A percentile compares a stretch with the other conserved stretches of the same genome.
phyloP scores from a whole-genome alignment of 2,329 filamentous ascomycete genomes.

The Nothopassalora personata region DNA sequence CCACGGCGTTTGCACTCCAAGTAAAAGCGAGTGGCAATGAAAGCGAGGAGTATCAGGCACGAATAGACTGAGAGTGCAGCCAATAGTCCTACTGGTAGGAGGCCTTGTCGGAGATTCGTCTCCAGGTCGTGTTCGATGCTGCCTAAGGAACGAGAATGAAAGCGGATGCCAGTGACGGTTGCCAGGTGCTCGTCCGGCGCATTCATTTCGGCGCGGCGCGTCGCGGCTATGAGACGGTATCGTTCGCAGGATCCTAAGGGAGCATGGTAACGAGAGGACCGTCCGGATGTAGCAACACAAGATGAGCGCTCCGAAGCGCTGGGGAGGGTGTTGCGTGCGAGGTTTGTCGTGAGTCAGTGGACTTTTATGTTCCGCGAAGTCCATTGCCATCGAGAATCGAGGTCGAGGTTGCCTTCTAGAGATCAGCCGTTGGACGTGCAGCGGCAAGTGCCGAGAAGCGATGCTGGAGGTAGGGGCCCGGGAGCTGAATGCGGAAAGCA shows the following conservation, averaged over 20 bases:
- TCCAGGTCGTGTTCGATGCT: conserved; percentile 15
- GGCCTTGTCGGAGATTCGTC: conserved; percentile 20
- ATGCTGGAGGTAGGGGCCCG: not conserved
- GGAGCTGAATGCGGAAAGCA: not conserved
- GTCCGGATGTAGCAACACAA: not conserved
- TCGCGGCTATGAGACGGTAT: not conserved
- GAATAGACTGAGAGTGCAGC: conserved; percentile 29
- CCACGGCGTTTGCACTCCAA: conserved; percentile 29
- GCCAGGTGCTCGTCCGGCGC: not conserved
- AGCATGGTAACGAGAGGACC: not conserved
- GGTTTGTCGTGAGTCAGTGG: not conserved
- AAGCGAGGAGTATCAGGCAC: conserved; percentile 25
- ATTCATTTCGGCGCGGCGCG: not conserved
- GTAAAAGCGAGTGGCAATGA: conserved; percentile 29
- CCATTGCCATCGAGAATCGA: not conserved
- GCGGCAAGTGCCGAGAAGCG: not conserved
- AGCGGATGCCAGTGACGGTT: not conserved
- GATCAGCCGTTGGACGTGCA: not conserved
- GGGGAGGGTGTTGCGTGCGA: not conserved
- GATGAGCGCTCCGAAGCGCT: not conserved
- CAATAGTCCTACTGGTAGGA: conserved; percentile 28
- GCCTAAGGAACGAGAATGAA: not conserved
- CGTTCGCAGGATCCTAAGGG: not conserved
- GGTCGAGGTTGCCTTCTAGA: not conserved
- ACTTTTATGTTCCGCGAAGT: not conserved